Evolutionary conservation across 257 asterid species (phyloP).

Genomic region (Solanum pimpinellifolium): DNA sequence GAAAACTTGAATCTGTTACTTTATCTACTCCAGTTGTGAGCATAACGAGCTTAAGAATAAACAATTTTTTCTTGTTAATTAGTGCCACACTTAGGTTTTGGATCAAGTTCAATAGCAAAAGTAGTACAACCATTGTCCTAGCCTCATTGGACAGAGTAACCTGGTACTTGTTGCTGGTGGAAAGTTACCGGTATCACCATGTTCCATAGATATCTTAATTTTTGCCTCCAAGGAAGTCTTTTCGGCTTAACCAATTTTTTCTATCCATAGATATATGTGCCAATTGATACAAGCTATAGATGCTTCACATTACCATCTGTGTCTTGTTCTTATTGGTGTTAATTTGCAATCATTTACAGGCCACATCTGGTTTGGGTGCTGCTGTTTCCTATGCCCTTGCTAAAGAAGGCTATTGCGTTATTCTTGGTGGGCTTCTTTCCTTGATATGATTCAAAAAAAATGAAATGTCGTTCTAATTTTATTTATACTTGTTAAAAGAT

Average conservation of each 20-base stretch:
- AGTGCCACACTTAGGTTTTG: background rate
- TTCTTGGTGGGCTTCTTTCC: slow-evolving; percentile 47
- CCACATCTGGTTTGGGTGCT: slow-evolving; percentile 91
- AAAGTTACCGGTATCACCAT: background rate
- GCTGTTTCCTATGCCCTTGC: slow-evolving; percentile 71
- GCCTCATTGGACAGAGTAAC: background rate
- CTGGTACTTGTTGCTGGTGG: background rate
- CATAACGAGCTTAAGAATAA: background rate
- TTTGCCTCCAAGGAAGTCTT: background rate
- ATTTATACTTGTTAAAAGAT: background rate
- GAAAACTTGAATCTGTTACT: background rate
- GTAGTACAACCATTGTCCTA: background rate
- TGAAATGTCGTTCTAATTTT: background rate
- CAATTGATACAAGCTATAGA: background rate
- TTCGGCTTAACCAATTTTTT: background rate
- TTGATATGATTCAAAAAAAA: background rate
- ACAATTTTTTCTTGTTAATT: background rate
- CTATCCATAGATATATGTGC: background rate
- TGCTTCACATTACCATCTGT: background rate
- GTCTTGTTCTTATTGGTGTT: background rate
- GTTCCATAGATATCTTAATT: background rate
- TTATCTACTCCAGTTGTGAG: background rate
- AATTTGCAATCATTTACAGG: slow-evolving; percentile 31
- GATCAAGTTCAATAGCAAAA: background rate
- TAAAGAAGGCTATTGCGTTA: slow-evolving; percentile 57